Percentiles rank a stretch among this genome's conserved stretches.
Conservation (phyloP, 371 early-diverging fungal species). For the Mortierella sp. region DNA sequence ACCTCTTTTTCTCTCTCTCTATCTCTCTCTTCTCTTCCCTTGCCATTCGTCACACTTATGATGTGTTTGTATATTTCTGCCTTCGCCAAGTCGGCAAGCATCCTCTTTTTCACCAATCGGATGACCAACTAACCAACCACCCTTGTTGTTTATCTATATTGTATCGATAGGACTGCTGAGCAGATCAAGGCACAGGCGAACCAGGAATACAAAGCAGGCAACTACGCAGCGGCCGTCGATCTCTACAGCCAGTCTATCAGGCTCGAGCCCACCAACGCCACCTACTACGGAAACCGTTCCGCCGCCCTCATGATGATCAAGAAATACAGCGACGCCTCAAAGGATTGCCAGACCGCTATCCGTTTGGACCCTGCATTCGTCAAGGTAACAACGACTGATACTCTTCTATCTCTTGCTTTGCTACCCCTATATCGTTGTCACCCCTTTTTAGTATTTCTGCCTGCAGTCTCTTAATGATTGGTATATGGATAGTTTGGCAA, state of each 20-base stretch:
- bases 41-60: neutral
- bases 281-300: constrained; percentile 86
- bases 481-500: no score
- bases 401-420: neutral
- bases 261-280: constrained; percentile 72
- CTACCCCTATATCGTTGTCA: neutral
- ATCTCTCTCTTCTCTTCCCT: neutral
- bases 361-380: constrained; percentile 72
- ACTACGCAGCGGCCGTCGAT: constrained; percentile 71
- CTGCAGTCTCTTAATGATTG: neutral
- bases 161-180: constrained; percentile 61
- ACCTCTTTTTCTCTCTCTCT: neutral
- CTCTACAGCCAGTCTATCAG: constrained; percentile 75
- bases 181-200: constrained; percentile 73
- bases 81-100: neutral
- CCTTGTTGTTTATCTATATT: neutral
- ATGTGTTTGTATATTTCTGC: neutral
- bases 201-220: constrained; percentile 70
- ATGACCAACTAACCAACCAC: neutral
- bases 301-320: constrained; percentile 85
- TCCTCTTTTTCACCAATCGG: neutral
- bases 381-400: constrained; percentile 63
- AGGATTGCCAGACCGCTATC: constrained; percentile 79
- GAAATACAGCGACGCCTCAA: constrained; percentile 73
- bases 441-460: neutral